Percentiles rank a stretch among this genome's conserved stretches.
Conservation (phyloP, 179 eudicot species). For the Beta macrorhiza region DNA sequence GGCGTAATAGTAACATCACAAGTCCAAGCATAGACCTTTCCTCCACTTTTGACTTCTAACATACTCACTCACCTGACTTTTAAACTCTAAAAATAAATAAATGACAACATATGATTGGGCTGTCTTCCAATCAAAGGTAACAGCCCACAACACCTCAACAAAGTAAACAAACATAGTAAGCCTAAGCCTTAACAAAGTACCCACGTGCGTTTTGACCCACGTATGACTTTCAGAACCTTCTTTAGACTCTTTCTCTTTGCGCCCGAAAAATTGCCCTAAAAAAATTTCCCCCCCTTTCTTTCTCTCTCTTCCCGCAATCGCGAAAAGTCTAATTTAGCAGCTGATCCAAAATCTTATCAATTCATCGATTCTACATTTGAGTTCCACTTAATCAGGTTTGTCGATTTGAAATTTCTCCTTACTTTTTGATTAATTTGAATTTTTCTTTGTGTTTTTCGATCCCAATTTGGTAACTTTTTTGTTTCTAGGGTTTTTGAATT, state of each 20-base stretch:
- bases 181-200: background rate
- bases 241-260: background rate
- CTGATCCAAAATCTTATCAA: conserved; percentile 13
- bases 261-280: conserved; percentile 12
- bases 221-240: conserved; percentile 28
- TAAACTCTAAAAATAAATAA: background rate
- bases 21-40: background rate
- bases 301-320: conserved; percentile 15
- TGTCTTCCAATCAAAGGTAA: conserved; percentile 11
- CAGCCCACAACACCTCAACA: conserved; percentile 13
- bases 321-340: background rate
- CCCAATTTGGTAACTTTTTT: conserved; percentile 11
- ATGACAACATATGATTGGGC: conserved; percentile 29
- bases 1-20: background rate
- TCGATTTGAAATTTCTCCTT: background rate
- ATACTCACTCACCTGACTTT: background rate
- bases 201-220: conserved; percentile 34
- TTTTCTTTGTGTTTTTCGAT: background rate
- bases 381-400: background rate
- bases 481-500: conserved; percentile 27
- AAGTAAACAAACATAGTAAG: background rate
- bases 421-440: background rate
- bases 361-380: background rate
- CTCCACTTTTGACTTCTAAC: conserved; percentile 7
- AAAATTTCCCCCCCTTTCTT: conserved; percentile 14